Base-by-base conservation (phyloP, 139 green algal genomes). In the Dunaliella primolecta region DNA sequence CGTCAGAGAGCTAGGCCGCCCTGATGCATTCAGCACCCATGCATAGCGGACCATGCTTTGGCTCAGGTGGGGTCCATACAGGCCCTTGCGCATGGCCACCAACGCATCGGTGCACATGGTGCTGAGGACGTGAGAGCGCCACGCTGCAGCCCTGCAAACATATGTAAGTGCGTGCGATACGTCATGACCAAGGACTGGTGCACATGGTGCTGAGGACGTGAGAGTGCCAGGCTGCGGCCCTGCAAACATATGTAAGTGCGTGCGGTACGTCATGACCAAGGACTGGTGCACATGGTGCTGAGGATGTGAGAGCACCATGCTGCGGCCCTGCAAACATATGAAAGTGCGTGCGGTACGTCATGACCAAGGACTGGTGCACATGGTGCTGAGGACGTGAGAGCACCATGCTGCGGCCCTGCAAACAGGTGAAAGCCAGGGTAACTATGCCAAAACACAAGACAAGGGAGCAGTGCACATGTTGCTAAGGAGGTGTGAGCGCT, bases 291-390 rank as follows among this genome's bases (percentile, higher is more conserved):
- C 76, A 90, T 36, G 15, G 82, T 82, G 3, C 74, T 79, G 35
- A 93, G 86, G 31, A 55, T n/a, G 21, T 78, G 80, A 1, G 87
- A 83, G 23, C 90, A 83, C 90, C 90, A 93, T 3, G 76, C 55
- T 3, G 70, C 84, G 7, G 84, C 84, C 81, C 87, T 64, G 46
- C 46, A 64, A 64, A 64, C 46, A 64, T 64, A 15, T 15, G n/a
- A n/a, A n/a, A n/a, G n/a, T n/a, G n/a, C n/a, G n/a, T n/a, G n/a
- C n/a, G n/a, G n/a, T n/a, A n/a, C n/a, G n/a, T n/a, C n/a, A n/a
- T n/a, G n/a, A n/a, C n/a, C n/a, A n/a, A n/a, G n/a, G n/a, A n/a
- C n/a, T n/a, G 31, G 38, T 74, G 76, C 90, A 90, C 76, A 90
- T 36, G 15, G 82, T 82, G 3, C 74, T 79, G 35, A 93, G 86